A percentile compares a stretch with the other conserved stretches of the same genome.
phyloP scores from a whole-genome alignment of 805 yeast species.

The Kluyveromyces lactis region DNA sequence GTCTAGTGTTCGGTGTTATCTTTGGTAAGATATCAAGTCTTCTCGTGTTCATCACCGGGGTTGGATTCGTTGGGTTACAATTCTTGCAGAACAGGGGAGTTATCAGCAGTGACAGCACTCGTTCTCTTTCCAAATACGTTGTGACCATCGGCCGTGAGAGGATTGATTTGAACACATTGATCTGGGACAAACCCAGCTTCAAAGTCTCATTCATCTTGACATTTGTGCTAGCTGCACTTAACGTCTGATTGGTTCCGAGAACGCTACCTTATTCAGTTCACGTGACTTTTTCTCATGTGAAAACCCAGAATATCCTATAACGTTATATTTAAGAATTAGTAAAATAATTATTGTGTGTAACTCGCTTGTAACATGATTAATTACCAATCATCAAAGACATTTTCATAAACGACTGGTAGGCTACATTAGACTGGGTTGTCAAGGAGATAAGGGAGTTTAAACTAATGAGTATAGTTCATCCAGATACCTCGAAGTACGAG shows the following conservation, averaged over 20 bases:
- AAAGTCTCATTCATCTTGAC: conserved; percentile 20
- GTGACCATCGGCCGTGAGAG: conserved; percentile 17
- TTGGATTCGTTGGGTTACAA: conserved; percentile 17
- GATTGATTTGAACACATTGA: conserved; percentile 13
- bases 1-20: conserved; percentile 20
- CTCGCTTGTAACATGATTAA: too few species aligned
- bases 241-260: too few species aligned
- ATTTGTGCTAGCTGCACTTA: conserved; percentile 20
- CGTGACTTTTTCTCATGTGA: too few species aligned
- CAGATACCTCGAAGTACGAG: conserved; percentile 32
- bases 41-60: conserved; percentile 16
- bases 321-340: too few species aligned
- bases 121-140: conserved; percentile 11
- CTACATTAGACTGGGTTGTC: too few species aligned
- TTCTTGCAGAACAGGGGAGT: conserved; percentile 21
- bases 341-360: too few species aligned
- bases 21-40: conserved; percentile 21
- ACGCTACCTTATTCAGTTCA: too few species aligned
- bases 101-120: conserved; percentile 14
- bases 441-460: too few species aligned
- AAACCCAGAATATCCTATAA: too few species aligned
- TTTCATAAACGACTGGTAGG: too few species aligned
- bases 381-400: too few species aligned
- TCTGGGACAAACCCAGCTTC: conserved; percentile 18
- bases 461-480: conserved; percentile 36